phyloP scores from a whole-genome alignment of 768 basidiomycete genomes.

The Obba rivulosa region DNA sequence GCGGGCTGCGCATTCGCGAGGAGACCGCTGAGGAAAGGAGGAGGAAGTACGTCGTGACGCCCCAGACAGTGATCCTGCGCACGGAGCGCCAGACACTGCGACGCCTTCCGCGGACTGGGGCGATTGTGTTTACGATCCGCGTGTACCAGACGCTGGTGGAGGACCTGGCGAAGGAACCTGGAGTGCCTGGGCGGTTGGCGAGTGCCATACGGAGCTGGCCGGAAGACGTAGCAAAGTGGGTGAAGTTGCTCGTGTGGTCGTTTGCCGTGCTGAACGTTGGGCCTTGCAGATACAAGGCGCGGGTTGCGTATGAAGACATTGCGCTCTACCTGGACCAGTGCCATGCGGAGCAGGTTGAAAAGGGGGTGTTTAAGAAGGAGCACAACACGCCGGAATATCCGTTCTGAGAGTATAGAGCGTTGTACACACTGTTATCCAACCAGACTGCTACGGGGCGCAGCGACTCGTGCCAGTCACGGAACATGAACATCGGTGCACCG shows the following conservation, averaged over 20 bases:
- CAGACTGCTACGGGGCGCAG: too few relatives aligned
- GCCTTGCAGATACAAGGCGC: constrained; percentile 29
- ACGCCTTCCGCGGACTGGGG: constrained; percentile 57
- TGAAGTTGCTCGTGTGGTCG: constrained; percentile 17
- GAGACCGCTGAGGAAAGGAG: not conserved
- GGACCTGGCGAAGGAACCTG: constrained; percentile 47
- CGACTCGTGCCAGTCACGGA: too few relatives aligned
- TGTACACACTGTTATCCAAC: too few relatives aligned
- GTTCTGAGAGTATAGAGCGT: not conserved
- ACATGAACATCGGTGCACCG: too few relatives aligned
- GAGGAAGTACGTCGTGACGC: constrained; percentile 9
- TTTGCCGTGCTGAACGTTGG: constrained; percentile 2
- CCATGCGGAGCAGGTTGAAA: constrained; percentile 28
- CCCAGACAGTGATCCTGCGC: constrained; percentile 42
- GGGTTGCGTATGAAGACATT: constrained; percentile 26
- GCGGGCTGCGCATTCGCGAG: constrained; percentile 8
- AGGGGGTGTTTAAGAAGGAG: constrained; percentile 15
- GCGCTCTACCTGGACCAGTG: constrained; percentile 31
- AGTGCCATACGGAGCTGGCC: constrained; percentile 65
- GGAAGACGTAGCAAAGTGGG: constrained; percentile 50
- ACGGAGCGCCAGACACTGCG: constrained; percentile 65
- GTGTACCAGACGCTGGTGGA: constrained; percentile 55
- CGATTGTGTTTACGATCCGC: constrained; percentile 64
- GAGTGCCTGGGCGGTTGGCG: constrained; percentile 56
- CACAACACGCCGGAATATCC: constrained; percentile 1